Evolutionary conservation across 306 rosid species (phyloP).

Genomic region (Gynostemma pentaphyllum): DNA sequence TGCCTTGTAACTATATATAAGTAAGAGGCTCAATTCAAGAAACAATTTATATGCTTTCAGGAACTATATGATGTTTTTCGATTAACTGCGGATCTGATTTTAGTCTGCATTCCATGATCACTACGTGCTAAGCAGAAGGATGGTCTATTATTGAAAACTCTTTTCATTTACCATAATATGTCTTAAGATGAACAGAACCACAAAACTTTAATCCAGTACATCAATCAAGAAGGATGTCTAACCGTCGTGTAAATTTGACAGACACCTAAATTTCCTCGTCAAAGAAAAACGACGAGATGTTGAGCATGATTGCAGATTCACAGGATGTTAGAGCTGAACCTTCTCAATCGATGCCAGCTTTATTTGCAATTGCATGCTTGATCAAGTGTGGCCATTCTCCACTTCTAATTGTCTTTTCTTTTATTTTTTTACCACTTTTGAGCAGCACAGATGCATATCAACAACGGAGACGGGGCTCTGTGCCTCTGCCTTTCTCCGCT

Average conservation of each 20-base stretch:
- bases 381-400: neutral
- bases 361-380: neutral
- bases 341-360: neutral
- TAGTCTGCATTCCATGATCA: too few species aligned
- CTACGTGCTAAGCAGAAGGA: neutral
- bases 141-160: neutral
- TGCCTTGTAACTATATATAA: neutral
- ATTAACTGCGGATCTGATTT: neutral
- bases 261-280: neutral
- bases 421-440: neutral
- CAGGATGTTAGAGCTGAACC: neutral
- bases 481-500: constrained; percentile 46
- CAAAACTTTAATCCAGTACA: neutral
- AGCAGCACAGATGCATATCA: constrained; percentile 22
- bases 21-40: neutral
- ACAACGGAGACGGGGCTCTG: constrained; percentile 21
- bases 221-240: constrained; percentile 2
- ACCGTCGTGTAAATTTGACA: neutral
- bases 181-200: neutral
- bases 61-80: neutral
- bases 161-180: neutral
- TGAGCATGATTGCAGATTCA: neutral
- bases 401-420: neutral
- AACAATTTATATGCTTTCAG: neutral
- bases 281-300: neutral